A percentile compares a stretch with the other conserved stretches of the same genome.
Evolutionary conservation across 352 stramenopile species (phyloP).

Genomic region (Phytophthora capsici): DNA sequence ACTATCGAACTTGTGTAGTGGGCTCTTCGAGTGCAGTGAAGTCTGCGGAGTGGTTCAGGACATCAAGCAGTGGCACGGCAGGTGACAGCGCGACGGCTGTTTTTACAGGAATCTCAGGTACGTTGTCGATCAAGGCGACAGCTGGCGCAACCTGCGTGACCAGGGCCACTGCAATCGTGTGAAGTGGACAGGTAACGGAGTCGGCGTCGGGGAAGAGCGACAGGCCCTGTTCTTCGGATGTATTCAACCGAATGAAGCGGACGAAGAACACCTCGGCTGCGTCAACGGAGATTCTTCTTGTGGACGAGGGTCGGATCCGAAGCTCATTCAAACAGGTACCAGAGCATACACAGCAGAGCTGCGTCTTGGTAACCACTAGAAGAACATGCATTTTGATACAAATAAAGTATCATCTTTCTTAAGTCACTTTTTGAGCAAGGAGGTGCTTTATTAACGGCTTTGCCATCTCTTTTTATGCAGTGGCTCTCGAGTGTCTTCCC

Average conservation of each 20-base stretch:
- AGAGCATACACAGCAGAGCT: too few relatives aligned
- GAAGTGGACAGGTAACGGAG: slow-evolving; percentile 23
- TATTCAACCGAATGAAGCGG: slow-evolving; percentile 40
- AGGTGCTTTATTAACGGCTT: neutral
- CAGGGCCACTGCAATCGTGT: slow-evolving; percentile 16
- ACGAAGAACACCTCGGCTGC: slow-evolving; percentile 17
- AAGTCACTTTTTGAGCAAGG: slow-evolving; percentile 1
- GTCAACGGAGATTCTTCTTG: slow-evolving; percentile 13
- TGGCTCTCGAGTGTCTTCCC: neutral
- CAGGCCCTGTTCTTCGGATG: slow-evolving; percentile 30
- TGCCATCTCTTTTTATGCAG: neutral
- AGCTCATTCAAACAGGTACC: neutral
- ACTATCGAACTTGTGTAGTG: too few relatives aligned
- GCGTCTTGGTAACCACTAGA: too few relatives aligned
- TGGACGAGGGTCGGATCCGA: neutral
- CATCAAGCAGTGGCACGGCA: slow-evolving; percentile 1
- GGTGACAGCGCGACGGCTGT: too few relatives aligned
- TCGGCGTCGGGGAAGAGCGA: slow-evolving; percentile 24
- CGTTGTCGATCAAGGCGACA: slow-evolving; percentile 9
- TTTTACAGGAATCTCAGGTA: slow-evolving; percentile 1
- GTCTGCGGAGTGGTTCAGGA: slow-evolving; percentile 1
- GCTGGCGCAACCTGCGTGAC: neutral
- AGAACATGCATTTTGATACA: too few relatives aligned
- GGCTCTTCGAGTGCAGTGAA: too few relatives aligned
- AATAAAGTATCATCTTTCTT: slow-evolving; percentile 1